Base-by-base conservation (phyloP, 495 filamentous ascomycete genomes). In the Daldinia vernicosa region DNA sequence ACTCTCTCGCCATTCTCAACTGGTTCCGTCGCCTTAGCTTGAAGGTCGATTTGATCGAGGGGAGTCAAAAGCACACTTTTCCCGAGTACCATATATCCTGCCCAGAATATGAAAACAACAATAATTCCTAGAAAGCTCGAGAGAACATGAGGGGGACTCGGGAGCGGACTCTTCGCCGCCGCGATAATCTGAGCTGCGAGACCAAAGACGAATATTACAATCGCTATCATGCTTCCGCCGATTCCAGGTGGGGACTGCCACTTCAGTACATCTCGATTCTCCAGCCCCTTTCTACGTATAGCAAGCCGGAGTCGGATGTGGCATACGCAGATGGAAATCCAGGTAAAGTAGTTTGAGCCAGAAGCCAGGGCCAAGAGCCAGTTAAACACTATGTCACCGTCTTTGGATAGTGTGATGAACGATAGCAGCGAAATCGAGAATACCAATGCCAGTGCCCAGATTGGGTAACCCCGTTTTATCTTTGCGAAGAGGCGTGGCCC, bases 361-460 rank as follows among this genome's bases (percentile, higher is more conserved):
- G 86, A 88, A 14, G 88, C 88, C 30, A 92, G 76, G 26, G 89
- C 83, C 26, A 90, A 81, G 14, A 92, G 83, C 90, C 90, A 92
- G 63, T 80, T 72, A 56, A 84, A 84, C 32, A 83, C 70, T 26
- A 60, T 52, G 11, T 70, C 69, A 12, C 80, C 81, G 6, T 60
- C 7, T 14, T 24, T 26, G 2, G 68, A 60, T 24, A 66, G 28
- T 33, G 64, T 72, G 60, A 74, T 53, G 53, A 77, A 64, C 12
- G 74, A 67, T 2, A 77, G 66, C 1, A 77, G 28, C 14, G 74
- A 74, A 56, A 89, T 85, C 33, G 66, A n/a, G 35, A 89, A 78
- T 54, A 83, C 79, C 22, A 88, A 68, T 11, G 83, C 50, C 58
- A 88, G 68, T 27, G 82, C 84, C 68, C 77, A 80, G 9, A 84